Evolutionary conservation across 805 yeast species (phyloP).

Genomic region (Brettanomyces bruxellensis): DNA sequence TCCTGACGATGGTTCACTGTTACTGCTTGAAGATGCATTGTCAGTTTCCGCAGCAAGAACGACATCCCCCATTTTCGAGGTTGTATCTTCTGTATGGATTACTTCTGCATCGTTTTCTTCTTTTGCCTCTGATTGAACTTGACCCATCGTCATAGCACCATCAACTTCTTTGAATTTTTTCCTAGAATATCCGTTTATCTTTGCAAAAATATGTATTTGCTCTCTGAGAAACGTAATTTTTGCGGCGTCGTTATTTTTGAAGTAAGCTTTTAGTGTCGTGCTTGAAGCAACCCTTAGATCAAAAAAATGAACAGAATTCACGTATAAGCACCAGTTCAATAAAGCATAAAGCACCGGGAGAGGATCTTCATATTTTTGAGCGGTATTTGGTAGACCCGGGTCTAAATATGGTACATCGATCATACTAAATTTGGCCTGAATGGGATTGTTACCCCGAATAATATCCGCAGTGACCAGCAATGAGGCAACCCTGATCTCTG

Average conservation of each 20-base stretch:
- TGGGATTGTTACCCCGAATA: slow-evolving; percentile 52
- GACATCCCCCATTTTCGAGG: too few species aligned
- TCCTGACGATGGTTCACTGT: background rate
- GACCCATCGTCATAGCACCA: too few species aligned
- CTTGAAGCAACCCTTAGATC: slow-evolving; percentile 72
- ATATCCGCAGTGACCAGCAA: slow-evolving; percentile 71
- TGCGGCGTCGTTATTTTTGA: slow-evolving; percentile 53
- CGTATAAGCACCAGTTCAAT: slow-evolving; percentile 71
- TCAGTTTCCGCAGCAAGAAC: background rate
- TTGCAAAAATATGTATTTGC: slow-evolving; percentile 44
- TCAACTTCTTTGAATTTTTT: slow-evolving; percentile 4
- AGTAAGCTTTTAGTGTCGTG: slow-evolving; percentile 56
- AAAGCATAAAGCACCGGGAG: slow-evolving; percentile 70
- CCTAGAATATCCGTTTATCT: slow-evolving; percentile 14
- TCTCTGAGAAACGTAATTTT: slow-evolving; percentile 55
- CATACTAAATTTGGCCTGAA: slow-evolving; percentile 65
- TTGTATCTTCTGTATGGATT: too few species aligned
- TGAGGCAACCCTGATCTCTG: slow-evolving; percentile 56
- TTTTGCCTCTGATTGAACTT: too few species aligned
- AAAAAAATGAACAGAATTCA: slow-evolving; percentile 78
- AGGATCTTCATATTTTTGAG: slow-evolving; percentile 25
- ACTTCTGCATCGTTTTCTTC: too few species aligned
- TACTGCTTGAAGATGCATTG: background rate
- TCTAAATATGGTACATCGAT: slow-evolving; percentile 92
- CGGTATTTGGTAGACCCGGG: slow-evolving; percentile 33